Percentiles rank a stretch among this genome's conserved stretches.
These are phyloP conservation scores for Dendrobium catenatum DNA, from an alignment of 106 monocot species.

Conservation along the genomic window DNA sequence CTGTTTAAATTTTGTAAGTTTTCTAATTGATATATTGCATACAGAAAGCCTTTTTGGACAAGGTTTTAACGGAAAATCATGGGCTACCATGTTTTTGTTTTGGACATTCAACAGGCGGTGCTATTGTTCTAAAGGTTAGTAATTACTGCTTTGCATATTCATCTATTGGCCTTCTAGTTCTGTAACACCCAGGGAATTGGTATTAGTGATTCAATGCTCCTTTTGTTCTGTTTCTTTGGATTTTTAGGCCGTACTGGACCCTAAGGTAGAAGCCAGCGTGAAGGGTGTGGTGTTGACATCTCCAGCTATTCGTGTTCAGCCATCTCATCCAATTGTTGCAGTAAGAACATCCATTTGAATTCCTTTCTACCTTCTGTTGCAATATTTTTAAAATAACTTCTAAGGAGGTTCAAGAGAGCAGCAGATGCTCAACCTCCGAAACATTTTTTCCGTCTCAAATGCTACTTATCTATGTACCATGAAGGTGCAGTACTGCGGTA, in stretches of 20 bases:
- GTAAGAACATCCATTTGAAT: constrained; percentile 23
- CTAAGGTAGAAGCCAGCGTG: constrained; percentile 40
- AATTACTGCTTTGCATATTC: not conserved
- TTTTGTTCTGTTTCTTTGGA: not conserved
- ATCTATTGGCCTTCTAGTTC: not conserved
- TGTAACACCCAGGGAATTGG: not conserved
- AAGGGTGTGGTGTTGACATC: constrained; percentile 72
- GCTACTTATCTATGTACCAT: too few relatives aligned
- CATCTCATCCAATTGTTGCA: constrained; percentile 62
- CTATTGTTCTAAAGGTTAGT: constrained; percentile 73
- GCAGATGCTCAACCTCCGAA: too few relatives aligned
- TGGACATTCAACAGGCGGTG: constrained; percentile 88
- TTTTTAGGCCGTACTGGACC: constrained; percentile 60
- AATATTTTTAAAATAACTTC: not conserved
- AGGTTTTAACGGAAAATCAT: constrained; percentile 55
- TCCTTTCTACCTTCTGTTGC: not conserved
- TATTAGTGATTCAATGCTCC: not conserved
- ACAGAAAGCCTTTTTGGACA: constrained; percentile 70
- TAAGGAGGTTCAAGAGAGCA: too few relatives aligned
- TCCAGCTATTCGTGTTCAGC: constrained; percentile 76
- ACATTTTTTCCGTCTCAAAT: too few relatives aligned
- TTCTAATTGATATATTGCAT: constrained; percentile 5
- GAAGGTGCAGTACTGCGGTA: too few relatives aligned
- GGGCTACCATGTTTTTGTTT: constrained; percentile 77
- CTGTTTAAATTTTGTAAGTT: not conserved